Conservation (phyloP, 1,284 basidiomycete genomes). For the Thelephora terrestris region DNA sequence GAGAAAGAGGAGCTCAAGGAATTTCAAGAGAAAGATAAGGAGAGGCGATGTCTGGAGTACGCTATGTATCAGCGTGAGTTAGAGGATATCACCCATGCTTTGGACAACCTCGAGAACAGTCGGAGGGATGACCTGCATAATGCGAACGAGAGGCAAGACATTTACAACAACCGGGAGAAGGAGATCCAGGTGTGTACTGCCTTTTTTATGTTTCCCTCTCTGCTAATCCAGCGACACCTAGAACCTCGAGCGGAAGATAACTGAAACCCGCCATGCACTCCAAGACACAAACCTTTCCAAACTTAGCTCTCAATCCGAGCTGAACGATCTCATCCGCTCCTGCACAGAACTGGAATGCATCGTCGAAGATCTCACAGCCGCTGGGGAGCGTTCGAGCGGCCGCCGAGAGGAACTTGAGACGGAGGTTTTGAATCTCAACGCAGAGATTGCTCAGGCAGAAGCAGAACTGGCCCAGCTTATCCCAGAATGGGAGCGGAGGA, state of each 20-base stretch:
- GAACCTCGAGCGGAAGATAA: conserved; percentile 68
- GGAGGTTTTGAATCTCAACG: conserved; percentile 56
- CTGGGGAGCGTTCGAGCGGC: conserved; percentile 49
- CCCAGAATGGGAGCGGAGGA: conserved; percentile 56
- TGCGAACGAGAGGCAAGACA: conserved; percentile 71
- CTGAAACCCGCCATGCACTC: conserved; percentile 59
- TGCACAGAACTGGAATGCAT: conserved; percentile 77
- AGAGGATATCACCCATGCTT: conserved; percentile 75
- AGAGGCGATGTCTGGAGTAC: conserved; percentile 92
- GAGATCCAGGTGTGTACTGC: conserved; percentile 55
- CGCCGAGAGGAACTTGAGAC: conserved; percentile 52
- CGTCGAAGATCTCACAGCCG: conserved; percentile 71
- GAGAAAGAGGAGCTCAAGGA: conserved; percentile 98
- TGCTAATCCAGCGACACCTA: conserved; percentile 21
- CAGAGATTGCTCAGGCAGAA: conserved; percentile 56
- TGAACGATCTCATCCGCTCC: conserved; percentile 69
- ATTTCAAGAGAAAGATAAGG: conserved; percentile 92
- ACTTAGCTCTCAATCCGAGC: conserved; percentile 64
- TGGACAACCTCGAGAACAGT: conserved; percentile 82
- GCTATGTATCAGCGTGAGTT: conserved; percentile 88
- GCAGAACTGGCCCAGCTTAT: conserved; percentile 47
- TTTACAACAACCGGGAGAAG: conserved; percentile 78
- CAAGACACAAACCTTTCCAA: conserved; percentile 63
- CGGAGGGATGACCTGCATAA: conserved; percentile 74
- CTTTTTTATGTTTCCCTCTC: not conserved